Evolutionary conservation across 1,284 basidiomycete species (phyloP).

Genomic region (Ceratobasidium sp.): DNA sequence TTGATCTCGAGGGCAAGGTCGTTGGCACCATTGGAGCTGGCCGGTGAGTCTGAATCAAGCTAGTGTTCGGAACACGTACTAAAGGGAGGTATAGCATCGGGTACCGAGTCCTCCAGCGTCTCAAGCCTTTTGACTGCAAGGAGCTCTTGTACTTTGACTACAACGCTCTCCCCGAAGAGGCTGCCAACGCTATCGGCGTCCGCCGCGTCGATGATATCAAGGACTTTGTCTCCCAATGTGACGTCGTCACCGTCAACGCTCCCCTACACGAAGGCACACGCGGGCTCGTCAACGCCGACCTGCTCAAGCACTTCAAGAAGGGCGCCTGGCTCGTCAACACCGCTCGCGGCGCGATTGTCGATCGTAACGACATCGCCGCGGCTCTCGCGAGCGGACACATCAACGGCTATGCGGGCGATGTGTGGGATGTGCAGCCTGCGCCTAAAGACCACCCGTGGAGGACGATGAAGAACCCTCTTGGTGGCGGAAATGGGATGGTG

Average conservation of each 20-base stretch:
- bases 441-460: constrained; percentile 90
- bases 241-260: constrained; percentile 89
- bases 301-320: constrained; percentile 91
- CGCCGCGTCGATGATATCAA: constrained; percentile 85
- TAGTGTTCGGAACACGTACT: not conserved
- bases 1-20: constrained; percentile 91
- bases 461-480: constrained; percentile 80
- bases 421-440: constrained; percentile 85
- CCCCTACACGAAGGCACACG: constrained; percentile 90
- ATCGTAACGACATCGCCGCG: constrained; percentile 80
- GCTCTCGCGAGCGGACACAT: constrained; percentile 85
- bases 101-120: constrained; percentile 88
- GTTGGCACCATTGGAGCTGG: constrained; percentile 90
- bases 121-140: constrained; percentile 89
- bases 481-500: constrained; percentile 81
- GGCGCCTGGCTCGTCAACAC: constrained; percentile 94
- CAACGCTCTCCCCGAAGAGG: constrained; percentile 77
- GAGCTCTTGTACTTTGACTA: constrained; percentile 96
- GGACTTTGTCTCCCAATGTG: constrained; percentile 84
- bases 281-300: constrained; percentile 83
- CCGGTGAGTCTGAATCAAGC: constrained; percentile 45
- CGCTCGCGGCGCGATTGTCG: constrained; percentile 92
- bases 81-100: constrained; percentile 70
- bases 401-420: constrained; percentile 73
- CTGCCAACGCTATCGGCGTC: constrained; percentile 75